Evolutionary conservation across 1,139 yeast genomes (phyloP), one percentile per base, ranked within the genome.

Genomic region (Kodamaea plutei): DNA sequence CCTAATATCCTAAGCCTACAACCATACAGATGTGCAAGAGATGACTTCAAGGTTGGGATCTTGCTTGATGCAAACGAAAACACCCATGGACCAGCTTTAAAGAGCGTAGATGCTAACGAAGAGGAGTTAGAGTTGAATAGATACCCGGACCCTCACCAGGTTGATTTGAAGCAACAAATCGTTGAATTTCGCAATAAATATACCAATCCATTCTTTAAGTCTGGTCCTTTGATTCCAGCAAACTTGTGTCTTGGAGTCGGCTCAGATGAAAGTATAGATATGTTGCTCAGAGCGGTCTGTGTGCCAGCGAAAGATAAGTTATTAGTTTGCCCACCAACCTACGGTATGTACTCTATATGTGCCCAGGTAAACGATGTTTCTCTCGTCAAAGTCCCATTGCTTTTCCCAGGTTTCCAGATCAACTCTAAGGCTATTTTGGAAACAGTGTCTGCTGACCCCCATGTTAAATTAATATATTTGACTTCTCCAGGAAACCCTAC

Each of bases 401-500:
- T 54, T 2, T 64, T 72, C 33, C 72, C 74, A 8, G 71, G 72
- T 15, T 88, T 87, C 57, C 87, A 82, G 47, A 62, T 84, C 29
- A 76, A 82, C 42, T 62, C 76, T 6, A 76, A 70, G 1, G 65
- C 60, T n/a, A 73, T 89, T 23, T 49, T 71, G 19, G 54, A 62
- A n/a, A 59, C 69, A 2, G 58, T 88, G n/a, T 43, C 55, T 7
- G 47, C 50, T 0, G 96, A 89, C 44, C 56, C 76, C 0, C 34
- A 58, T 8, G 80, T 89, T 44, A 89, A 87, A 48, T 55, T 91
- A 37, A 66, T 83, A 2, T 89, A 87, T 53, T 62, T 89, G 40
- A 89, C 97, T n/a, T 84, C 96, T 2, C 98, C 98, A n/a, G 98
- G 98, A 18, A 91, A 91, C 54, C 98, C 98, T 20, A 91, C 98